phyloP scores from a whole-genome alignment of 1,139 yeast genomes.

The Blastobotrys illinoisensis region DNA sequence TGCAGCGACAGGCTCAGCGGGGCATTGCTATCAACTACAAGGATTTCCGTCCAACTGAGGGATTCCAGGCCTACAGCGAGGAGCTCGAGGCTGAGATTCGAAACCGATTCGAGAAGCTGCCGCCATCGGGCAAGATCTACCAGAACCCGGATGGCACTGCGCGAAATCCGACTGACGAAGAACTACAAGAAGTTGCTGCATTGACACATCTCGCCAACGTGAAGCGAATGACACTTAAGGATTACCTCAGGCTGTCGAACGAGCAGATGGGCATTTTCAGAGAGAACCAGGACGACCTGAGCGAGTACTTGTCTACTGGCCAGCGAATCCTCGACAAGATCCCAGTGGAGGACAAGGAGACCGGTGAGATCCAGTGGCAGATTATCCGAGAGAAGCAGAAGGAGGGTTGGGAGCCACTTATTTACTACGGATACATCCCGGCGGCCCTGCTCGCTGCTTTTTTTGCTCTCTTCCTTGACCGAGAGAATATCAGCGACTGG shows the following conservation, averaged over 20 bases:
- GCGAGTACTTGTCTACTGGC: constrained; percentile 51
- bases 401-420: constrained; percentile 80
- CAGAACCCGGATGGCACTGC: constrained; percentile 76
- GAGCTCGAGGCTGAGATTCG: constrained; percentile 30
- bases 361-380: constrained; percentile 79
- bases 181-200: constrained; percentile 69
- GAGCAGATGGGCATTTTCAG: constrained; percentile 55
- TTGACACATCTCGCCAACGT: constrained; percentile 58
- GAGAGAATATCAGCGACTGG: constrained; percentile 54
- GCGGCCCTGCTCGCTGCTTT: constrained; percentile 46
- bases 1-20: constrained; percentile 5
- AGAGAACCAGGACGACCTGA: constrained; percentile 61
- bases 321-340: constrained; percentile 74
- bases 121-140: constrained; percentile 41
- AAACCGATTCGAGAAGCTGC: constrained; percentile 26
- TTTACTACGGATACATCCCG: constrained; percentile 70
- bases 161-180: constrained; percentile 64
- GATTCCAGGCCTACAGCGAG: constrained; percentile 25
- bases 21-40: constrained; percentile 15
- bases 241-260: constrained; percentile 50
- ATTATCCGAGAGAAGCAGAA: constrained; percentile 68
- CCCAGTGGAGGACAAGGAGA: constrained; percentile 72
- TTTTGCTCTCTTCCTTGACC: constrained; percentile 44
- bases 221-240: constrained; percentile 58
- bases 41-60: constrained; percentile 20